A percentile compares a stretch with the other conserved stretches of the same genome.
phyloP scores from a whole-genome alignment of 2,329 filamentous ascomycete species.

The Alternaria consortialis region DNA sequence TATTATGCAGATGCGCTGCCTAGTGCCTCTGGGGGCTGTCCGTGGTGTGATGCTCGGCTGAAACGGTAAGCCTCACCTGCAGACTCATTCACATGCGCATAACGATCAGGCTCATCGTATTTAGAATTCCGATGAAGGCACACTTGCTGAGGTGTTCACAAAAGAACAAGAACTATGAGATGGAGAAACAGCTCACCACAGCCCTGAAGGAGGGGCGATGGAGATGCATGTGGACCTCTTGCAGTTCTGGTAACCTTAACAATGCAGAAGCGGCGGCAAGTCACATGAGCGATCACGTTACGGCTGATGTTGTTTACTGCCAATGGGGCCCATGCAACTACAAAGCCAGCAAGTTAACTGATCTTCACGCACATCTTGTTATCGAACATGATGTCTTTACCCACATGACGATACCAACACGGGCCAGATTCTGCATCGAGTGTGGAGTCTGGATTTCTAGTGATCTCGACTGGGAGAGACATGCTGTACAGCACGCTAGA shows the following conservation, averaged over 20 bases:
- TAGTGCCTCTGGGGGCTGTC: background rate
- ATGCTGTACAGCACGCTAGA: too few relatives aligned
- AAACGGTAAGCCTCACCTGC: background rate
- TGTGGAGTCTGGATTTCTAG: too few relatives aligned
- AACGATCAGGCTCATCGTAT: background rate
- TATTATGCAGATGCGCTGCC: background rate
- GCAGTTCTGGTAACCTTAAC: background rate
- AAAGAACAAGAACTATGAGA: background rate
- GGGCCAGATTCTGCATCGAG: too few relatives aligned
- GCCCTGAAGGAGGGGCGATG: background rate
- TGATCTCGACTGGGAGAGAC: too few relatives aligned
- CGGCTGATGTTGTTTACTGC: too few relatives aligned
- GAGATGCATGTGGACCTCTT: background rate
- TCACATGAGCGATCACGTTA: too few relatives aligned
- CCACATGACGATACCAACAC: too few relatives aligned
- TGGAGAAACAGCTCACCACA: background rate
- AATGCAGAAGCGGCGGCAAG: too few relatives aligned
- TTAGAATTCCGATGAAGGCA: background rate
- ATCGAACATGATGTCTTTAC: too few relatives aligned
- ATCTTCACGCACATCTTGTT: too few relatives aligned
- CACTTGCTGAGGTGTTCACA: slow-evolving; percentile 1
- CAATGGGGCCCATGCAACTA: too few relatives aligned
- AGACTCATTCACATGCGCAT: background rate
- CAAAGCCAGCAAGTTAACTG: too few relatives aligned
- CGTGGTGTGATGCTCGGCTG: background rate